Conservation (phyloP, 495 filamentous ascomycete genomes). For the Pseudevernia furfuracea region DNA sequence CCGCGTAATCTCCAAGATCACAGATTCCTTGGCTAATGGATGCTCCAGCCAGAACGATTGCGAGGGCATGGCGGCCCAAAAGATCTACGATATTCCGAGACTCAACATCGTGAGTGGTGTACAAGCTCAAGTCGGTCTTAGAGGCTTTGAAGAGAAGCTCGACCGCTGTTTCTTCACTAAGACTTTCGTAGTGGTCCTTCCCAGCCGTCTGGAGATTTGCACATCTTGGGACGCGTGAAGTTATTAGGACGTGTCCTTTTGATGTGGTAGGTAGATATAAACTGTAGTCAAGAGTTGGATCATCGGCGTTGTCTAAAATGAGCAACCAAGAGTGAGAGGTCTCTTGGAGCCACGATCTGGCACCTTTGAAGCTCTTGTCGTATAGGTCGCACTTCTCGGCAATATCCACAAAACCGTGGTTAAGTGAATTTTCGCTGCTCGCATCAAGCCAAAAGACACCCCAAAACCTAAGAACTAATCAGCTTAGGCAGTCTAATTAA, state of each 20-base stretch:
- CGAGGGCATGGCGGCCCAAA: slow-evolving; percentile 1
- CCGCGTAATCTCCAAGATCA: background rate
- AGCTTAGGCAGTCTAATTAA: background rate
- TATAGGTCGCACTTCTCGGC: background rate
- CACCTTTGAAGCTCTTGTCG: background rate
- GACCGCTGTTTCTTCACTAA: background rate
- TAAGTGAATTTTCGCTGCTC: background rate
- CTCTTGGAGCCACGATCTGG: background rate
- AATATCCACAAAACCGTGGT: background rate
- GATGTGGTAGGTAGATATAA: background rate
- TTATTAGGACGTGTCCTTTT: background rate
- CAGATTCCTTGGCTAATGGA: background rate
- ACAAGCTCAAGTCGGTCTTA: background rate
- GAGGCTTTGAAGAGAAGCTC: slow-evolving; percentile 4
- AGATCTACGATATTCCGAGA: background rate
- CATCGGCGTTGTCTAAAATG: background rate
- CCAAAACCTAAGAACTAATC: background rate
- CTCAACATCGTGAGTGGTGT: background rate
- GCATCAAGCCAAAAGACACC: slow-evolving; percentile 6
- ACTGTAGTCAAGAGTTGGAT: background rate
- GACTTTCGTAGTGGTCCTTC: background rate
- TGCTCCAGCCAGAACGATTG: background rate
- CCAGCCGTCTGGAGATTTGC: background rate
- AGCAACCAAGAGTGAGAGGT: slow-evolving; percentile 2
- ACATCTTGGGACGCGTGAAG: background rate